A percentile compares a stretch with the other conserved stretches of the same genome.
Conservation (phyloP, 768 basidiomycete species). For the Pleurotus platypus region DNA sequence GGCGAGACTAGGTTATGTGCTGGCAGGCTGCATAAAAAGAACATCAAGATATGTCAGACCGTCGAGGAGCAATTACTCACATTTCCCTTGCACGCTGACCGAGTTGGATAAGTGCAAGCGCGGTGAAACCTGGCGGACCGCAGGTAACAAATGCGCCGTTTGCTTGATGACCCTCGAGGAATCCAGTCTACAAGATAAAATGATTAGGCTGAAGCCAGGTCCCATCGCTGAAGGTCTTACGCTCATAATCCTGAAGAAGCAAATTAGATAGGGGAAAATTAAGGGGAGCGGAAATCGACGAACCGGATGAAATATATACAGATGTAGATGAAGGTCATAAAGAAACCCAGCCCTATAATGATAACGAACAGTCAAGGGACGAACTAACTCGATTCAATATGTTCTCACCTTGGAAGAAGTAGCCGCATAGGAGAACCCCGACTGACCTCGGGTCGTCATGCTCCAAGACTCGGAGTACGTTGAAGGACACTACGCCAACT, state of each 20-base stretch:
- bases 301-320: conserved; percentile 45
- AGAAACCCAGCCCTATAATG: conserved; percentile 36
- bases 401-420: conserved; percentile 43
- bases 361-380: background rate
- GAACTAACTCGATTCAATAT: background rate
- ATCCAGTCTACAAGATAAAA: conserved; percentile 33
- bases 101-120: conserved; percentile 41
- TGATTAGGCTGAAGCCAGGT: background rate
- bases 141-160: conserved; percentile 46
- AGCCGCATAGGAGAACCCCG: conserved; percentile 38
- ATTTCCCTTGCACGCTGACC: conserved; percentile 33
- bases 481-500: conserved; percentile 43
- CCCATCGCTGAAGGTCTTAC: conserved; percentile 16
- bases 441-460: conserved; percentile 31
- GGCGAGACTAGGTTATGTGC: conserved; percentile 30
- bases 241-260: conserved; percentile 30
- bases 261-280: background rate
- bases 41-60: background rate
- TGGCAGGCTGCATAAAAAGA: conserved; percentile 22
- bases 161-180: conserved; percentile 44
- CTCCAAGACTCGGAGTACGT: conserved; percentile 34
- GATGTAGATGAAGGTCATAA: conserved; percentile 48
- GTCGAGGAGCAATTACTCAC: conserved; percentile 19
- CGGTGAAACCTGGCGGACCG: conserved; percentile 48
- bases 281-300: conserved; percentile 6